Conservation (phyloP, 2,329 filamentous ascomycete genomes). For the Hirsutella minnesotensis region DNA sequence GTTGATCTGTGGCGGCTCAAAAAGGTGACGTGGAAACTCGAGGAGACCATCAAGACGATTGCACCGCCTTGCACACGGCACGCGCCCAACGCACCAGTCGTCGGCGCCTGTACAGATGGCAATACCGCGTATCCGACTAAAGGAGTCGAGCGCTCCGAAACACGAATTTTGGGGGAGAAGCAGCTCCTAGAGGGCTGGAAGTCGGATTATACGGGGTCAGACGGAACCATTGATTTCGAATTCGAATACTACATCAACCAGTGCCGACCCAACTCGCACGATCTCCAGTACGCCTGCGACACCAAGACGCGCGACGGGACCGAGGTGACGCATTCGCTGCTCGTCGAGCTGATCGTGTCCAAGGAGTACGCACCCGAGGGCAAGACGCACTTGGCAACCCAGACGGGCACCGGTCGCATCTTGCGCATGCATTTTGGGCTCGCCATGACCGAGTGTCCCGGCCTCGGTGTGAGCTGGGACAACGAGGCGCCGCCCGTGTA, state of each 20-base stretch:
- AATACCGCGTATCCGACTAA: slow-evolving; percentile 4
- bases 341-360: slow-evolving; percentile 87
- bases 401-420: slow-evolving; percentile 82
- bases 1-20: slow-evolving; percentile 77
- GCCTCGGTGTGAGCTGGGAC: slow-evolving; percentile 91
- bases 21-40: slow-evolving; percentile 85
- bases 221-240: slow-evolving; percentile 47
- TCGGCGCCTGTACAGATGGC: slow-evolving; percentile 14
- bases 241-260: slow-evolving; percentile 40
- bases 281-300: slow-evolving; percentile 61
- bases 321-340: slow-evolving; percentile 70
- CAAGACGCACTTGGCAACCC: slow-evolving; percentile 57
- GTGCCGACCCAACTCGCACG: neutral
- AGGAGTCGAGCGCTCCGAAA: slow-evolving; percentile 54
- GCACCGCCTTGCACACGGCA: slow-evolving; percentile 75
- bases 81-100: slow-evolving; percentile 26
- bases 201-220: slow-evolving; percentile 42
- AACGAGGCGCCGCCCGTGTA: slow-evolving; percentile 92
- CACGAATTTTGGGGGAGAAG: slow-evolving; percentile 65
- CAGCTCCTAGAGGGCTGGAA: slow-evolving; percentile 89
- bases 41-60: slow-evolving; percentile 71
- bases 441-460: slow-evolving; percentile 68
- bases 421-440: slow-evolving; percentile 85
- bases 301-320: slow-evolving; percentile 63
- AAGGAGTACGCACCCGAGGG: slow-evolving; percentile 75